These are phyloP conservation scores for Sphaerosporella brunnea DNA, from an alignment of 495 filamentous ascomycete genomes.

Conservation along the genomic window DNA sequence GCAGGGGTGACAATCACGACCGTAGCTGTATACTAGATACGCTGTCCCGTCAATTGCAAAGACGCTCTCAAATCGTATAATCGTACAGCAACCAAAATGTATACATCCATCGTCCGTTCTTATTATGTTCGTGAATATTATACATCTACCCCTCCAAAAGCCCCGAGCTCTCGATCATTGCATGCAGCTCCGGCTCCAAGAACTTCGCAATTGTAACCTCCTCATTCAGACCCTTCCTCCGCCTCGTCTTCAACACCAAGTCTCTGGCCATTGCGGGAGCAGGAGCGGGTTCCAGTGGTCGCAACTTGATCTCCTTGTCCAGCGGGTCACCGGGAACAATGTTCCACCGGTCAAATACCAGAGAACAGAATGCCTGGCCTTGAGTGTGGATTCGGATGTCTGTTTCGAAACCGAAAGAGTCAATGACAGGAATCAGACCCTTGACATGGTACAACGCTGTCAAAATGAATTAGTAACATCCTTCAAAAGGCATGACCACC, in stretches of 20 bases:
- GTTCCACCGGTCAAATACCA: slow-evolving; percentile 93
- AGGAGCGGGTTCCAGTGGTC: slow-evolving; percentile 69
- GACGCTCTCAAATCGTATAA: too few species aligned
- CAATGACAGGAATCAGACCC: slow-evolving; percentile 85
- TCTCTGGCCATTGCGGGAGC: slow-evolving; percentile 80
- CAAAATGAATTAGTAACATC: background rate
- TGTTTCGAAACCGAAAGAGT: slow-evolving; percentile 93
- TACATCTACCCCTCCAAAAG: slow-evolving; percentile 50
- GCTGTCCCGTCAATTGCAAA: too few species aligned
- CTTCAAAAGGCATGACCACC: background rate
- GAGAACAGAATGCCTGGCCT: slow-evolving; percentile 68
- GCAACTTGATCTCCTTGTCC: slow-evolving; percentile 63
- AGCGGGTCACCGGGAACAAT: slow-evolving; percentile 91
- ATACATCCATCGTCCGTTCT: too few species aligned
- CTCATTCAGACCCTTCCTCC: slow-evolving; percentile 85
- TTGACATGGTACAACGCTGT: slow-evolving; percentile 69
- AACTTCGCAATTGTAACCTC: slow-evolving; percentile 93
- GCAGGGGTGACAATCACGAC: too few species aligned
- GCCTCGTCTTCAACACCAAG: slow-evolving; percentile 86
- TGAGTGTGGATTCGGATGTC: slow-evolving; percentile 92
- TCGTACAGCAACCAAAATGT: too few species aligned
- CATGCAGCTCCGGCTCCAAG: slow-evolving; percentile 82
- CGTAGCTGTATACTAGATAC: too few species aligned
- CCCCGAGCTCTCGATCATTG: slow-evolving; percentile 71
- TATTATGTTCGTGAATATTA: too few species aligned